Percentiles rank a stretch among this genome's conserved stretches.
Conservation (phyloP, 345 rosid genomes). For the Jatropha curcas region DNA sequence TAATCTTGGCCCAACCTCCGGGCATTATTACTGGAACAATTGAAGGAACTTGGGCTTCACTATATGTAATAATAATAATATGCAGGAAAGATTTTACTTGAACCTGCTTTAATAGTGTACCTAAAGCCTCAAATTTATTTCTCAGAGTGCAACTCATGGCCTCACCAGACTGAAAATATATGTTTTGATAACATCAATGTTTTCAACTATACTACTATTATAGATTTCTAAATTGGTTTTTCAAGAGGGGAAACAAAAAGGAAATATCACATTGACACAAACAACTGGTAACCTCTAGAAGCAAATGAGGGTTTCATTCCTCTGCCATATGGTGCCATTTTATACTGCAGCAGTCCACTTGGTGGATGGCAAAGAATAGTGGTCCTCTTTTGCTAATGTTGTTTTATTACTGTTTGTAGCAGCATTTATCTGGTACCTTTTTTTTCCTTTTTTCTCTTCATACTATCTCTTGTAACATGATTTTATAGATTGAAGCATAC, state of each 20-base stretch:
- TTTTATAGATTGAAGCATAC: slow-evolving; percentile 61
- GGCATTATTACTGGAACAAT: too few relatives aligned
- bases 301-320: not conserved
- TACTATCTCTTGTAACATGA: slow-evolving; percentile 7
- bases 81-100: not conserved
- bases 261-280: not conserved
- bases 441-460: too few relatives aligned
- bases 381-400: not conserved
- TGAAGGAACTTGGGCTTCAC: not conserved
- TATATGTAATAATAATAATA: not conserved
- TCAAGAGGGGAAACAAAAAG: not conserved
- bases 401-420: not conserved
- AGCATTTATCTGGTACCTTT: not conserved
- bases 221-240: not conserved
- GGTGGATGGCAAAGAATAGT: not conserved
- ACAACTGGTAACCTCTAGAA: not conserved
- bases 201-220: not conserved
- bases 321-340: not conserved
- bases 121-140: not conserved
- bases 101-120: not conserved
- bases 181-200: not conserved
- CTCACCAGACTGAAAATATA: too few relatives aligned
- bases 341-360: not conserved
- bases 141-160: too few relatives aligned
- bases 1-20: too few relatives aligned